phyloP scores from a whole-genome alignment of 2,329 filamentous ascomycete genomes.

The Diaporthe caulivora region DNA sequence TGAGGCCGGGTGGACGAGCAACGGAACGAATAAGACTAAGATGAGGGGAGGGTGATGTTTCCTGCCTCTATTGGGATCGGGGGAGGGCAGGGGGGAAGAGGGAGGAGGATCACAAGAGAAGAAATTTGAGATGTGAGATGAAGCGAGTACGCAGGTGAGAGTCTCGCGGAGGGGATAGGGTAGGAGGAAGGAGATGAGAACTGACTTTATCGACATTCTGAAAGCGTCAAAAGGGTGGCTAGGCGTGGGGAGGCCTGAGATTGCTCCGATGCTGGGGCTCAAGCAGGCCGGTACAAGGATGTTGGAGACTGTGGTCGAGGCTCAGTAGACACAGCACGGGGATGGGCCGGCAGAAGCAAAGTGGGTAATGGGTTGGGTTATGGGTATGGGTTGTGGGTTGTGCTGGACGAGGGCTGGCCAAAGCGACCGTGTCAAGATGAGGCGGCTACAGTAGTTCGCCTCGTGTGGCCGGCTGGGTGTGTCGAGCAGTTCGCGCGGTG shows the following conservation, averaged over 20 bases:
- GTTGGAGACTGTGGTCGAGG: constrained; percentile 21
- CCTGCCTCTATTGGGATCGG: neutral
- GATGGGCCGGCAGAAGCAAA: constrained; percentile 28
- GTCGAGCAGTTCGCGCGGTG: constrained; percentile 5
- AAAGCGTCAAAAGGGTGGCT: constrained; percentile 47
- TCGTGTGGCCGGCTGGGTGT: constrained; percentile 17
- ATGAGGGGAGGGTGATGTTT: neutral
- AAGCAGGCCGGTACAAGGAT: constrained; percentile 26
- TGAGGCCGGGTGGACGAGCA: constrained; percentile 35
- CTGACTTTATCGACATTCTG: constrained; percentile 69
- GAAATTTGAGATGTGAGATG: constrained; percentile 27
- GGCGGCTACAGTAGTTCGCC: constrained; percentile 31
- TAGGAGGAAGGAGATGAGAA: constrained; percentile 43
- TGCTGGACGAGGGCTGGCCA: constrained; percentile 23
- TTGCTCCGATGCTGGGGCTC: constrained; percentile 27
- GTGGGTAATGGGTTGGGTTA: constrained; percentile 7
- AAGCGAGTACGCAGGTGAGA: constrained; percentile 26
- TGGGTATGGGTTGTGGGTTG: neutral
- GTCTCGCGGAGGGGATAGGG: constrained; percentile 29
- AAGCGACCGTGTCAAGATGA: constrained; percentile 22
- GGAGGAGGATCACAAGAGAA: constrained; percentile 13
- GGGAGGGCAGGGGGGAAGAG: neutral
- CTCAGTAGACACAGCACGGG: constrained; percentile 18
- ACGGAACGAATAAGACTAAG: neutral
- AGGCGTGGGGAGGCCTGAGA: constrained; percentile 31